Base-by-base conservation (phyloP, 202 grass and related monocot species). In the Panicum virgatum region DNA sequence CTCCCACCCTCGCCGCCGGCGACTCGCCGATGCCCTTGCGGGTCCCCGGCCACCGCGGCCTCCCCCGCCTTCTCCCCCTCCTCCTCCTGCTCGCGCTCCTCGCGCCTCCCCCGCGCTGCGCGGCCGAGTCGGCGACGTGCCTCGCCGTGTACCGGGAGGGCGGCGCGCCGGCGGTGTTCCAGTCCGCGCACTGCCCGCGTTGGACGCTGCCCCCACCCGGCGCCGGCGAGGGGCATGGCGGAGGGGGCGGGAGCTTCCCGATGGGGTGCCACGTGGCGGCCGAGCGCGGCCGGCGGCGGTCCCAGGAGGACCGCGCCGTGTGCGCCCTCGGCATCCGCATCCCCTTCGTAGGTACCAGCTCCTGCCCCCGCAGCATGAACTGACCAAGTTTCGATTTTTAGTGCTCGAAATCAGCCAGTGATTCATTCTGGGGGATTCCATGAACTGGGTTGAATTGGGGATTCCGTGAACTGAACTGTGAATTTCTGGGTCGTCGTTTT, bases 251-350 rank as follows among this genome's bases (percentile, higher is more conserved):
- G 15, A 64, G 48, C 30, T 50, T 53, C 6, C 88, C 82, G 37
- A 82, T 34, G 10, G 86, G 76, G 26, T 98, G 92, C 77, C 90
- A 93, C 51, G 72, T 91, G 12, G 85, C 92, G 32, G 20, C 80
- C 38, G 73, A 88, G 60, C 89, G 88, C 61, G 96, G 96, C 4
- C 78, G 90, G 50, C 87, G 96, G 18, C 87, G 82, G 10, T 91
- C 89, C n/a, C 96, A 96, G 85, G 96, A 98, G 89, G 96, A 96
- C 70, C 89, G 90, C 37, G 80, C 81, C 37, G 26, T 98, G 40
- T 98, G 96, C 42, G 89, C 90, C 32, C 87, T 98, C 26, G 87
- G 92, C 76, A 87, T 98, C 72, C 89, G 90, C 61, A 93, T 98
- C 57, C 96, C 96, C 58, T 96, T 98, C 77, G 63, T 93, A 73